Base-by-base conservation (phyloP, 805 yeast genomes). In the Wilhelminamyces savonicus region DNA sequence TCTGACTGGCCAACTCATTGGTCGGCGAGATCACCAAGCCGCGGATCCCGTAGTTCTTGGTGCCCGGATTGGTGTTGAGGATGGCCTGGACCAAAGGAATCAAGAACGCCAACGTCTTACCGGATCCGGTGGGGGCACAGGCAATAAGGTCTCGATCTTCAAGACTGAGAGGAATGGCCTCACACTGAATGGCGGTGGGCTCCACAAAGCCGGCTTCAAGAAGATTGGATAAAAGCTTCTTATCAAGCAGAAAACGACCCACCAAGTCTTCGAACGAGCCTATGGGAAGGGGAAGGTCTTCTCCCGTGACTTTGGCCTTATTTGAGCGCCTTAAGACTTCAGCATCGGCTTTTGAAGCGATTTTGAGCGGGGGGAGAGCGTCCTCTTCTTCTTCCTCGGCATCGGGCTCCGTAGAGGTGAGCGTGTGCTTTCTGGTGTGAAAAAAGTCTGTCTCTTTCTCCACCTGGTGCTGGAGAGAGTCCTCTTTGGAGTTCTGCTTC, bases 91-190 rank as follows among this genome's bases (percentile, higher is more conserved):
- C 56, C 44, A 90, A 45, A 4, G 99, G 98, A 12, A 87, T 74
- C 33, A 84, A 61, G 50, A 82, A 92, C 18, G 97, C 94, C 28
- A 92, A 64, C 0, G 98, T 92, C 53, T 92, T 92, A 66, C 98
- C 98, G 4, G 97, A 86, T 44, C 98, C 98, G 1, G 98, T 92
- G 27, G 97, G 97, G 0, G 97, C 97, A 67, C 96, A 85, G 1
- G 95, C 94, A 24, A 92, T 65, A 20, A 92, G 52, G 50, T 90
- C 97, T 35, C 94, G 72, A 17, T 66, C 70, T 30, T 74, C 67
- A 30, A 86, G 58, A 10, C 84, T 58, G 7, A 76, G 63, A 2
- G 98, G 97, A 24, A 92, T 78, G 2, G 87, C 76, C 54, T 92
- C 97, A 37, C 86, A 74, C 59, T 92, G 99, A 44, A 92, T 84